Conservation (phyloP, 1,284 basidiomycete genomes). For the Meira miltonrushii region DNA sequence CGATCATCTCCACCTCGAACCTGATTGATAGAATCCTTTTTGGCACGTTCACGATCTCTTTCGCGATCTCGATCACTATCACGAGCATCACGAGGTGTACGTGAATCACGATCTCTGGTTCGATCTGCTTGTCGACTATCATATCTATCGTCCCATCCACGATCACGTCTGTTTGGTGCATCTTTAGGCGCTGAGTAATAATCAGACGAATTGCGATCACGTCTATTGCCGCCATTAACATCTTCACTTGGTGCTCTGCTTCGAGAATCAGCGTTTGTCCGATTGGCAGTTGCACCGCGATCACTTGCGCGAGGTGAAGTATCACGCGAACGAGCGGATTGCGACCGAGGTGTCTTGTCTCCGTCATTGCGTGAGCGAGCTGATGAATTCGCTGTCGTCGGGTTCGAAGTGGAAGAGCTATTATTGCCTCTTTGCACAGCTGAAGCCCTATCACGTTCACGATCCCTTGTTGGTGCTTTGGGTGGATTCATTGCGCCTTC, state of each 20-base stretch:
- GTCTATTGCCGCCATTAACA: not conserved
- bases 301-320: constrained; percentile 1
- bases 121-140: constrained; percentile 4
- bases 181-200: no score
- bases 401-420: not conserved
- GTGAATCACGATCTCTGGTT: constrained; percentile 13
- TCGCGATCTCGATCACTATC: constrained; percentile 8
- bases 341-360: not conserved
- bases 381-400: not conserved
- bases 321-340: not conserved
- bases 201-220: constrained; percentile 1
- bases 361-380: constrained; percentile 1
- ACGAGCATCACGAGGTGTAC: constrained; percentile 17
- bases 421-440: not conserved
- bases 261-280: not conserved
- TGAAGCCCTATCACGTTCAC: constrained; percentile 10
- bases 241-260: not conserved
- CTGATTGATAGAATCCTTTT: not conserved
- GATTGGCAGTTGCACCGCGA: not conserved
- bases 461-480: constrained; percentile 9
- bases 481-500: constrained; percentile 19
- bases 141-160: not conserved
- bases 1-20: not conserved
- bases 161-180: not conserved
- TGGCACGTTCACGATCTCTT: constrained; percentile 4